phyloP scores from a whole-genome alignment of 805 yeast genomes.

The Suhomyces sp. region DNA sequence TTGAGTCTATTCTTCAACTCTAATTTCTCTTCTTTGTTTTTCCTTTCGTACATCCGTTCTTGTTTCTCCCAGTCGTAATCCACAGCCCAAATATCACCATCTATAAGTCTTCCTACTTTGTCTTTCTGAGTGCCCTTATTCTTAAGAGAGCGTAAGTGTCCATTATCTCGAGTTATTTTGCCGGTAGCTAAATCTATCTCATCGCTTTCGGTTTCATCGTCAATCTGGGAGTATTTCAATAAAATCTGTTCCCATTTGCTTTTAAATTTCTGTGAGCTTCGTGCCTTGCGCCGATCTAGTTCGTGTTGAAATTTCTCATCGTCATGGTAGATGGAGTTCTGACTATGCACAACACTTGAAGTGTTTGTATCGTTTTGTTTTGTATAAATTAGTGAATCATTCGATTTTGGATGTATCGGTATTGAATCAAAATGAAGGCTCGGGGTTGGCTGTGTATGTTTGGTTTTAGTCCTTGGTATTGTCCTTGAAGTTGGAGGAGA shows the following conservation, averaged over 20 bases:
- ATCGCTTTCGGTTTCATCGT: slow-evolving; percentile 56
- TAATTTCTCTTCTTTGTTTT: slow-evolving; percentile 6
- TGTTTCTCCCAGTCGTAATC: slow-evolving; percentile 31
- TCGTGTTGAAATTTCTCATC: slow-evolving; percentile 23
- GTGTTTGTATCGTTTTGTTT: too few species aligned
- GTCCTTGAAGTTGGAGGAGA: too few species aligned
- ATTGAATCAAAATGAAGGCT: too few species aligned
- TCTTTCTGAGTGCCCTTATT: slow-evolving; percentile 4
- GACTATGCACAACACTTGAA: too few species aligned
- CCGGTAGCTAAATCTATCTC: slow-evolving; percentile 67
- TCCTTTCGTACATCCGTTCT: slow-evolving; percentile 8
- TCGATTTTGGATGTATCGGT: too few species aligned
- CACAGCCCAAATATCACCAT: slow-evolving; percentile 38
- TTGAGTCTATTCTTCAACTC: slow-evolving; percentile 19
- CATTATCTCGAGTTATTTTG: slow-evolving; percentile 60
- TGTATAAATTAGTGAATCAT: too few species aligned
- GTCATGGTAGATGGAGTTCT: slow-evolving; percentile 1
- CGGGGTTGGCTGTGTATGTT: too few species aligned
- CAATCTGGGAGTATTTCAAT: slow-evolving; percentile 47
- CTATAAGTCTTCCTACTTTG: slow-evolving; percentile 9
- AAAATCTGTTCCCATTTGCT: slow-evolving; percentile 53
- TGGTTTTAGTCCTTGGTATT: slow-evolving; percentile 2
- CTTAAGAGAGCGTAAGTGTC: slow-evolving; percentile 58
- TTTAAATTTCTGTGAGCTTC: slow-evolving; percentile 27
- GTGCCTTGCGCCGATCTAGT: slow-evolving; percentile 25